phyloP scores from a whole-genome alignment of 73 alveolate genomes.

The Effrenium voratum region DNA sequence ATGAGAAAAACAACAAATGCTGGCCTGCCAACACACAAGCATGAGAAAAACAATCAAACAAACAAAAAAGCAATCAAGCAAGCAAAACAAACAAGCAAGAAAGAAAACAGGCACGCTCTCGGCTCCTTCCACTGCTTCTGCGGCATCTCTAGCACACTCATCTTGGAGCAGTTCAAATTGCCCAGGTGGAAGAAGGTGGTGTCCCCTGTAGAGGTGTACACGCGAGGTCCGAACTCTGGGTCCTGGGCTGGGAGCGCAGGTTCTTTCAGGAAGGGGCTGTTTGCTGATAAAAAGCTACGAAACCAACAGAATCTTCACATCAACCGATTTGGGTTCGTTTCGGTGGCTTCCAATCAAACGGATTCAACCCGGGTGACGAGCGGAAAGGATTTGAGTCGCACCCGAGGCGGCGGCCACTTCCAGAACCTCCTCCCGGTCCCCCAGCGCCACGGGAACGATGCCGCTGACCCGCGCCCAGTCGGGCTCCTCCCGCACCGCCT shows the following conservation, averaged over 20 bases:
- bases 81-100: too few relatives aligned
- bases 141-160: slow-evolving; percentile 23
- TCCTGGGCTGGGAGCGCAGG: slow-evolving; percentile 16
- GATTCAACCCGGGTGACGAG: too few relatives aligned
- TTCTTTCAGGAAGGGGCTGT: too few relatives aligned
- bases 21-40: too few relatives aligned
- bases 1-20: too few relatives aligned
- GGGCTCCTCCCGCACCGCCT: slow-evolving; percentile 27
- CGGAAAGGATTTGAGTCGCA: too few relatives aligned
- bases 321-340: too few relatives aligned
- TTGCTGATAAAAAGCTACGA: too few relatives aligned
- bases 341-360: too few relatives aligned
- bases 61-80: neutral
- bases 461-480: slow-evolving; percentile 42
- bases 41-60: too few relatives aligned
- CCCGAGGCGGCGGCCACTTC: slow-evolving; percentile 33
- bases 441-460: slow-evolving; percentile 2
- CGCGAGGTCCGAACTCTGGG: slow-evolving; percentile 45
- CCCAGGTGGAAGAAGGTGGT: slow-evolving; percentile 35
- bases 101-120: neutral
- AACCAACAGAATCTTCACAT: too few relatives aligned
- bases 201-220: slow-evolving; percentile 5
- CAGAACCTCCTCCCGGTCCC: slow-evolving; percentile 16
- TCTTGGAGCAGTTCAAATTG: neutral
- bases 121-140: slow-evolving; percentile 68